Conservation (phyloP, 2,329 filamentous ascomycete genomes). For the Nemania diffusa region DNA sequence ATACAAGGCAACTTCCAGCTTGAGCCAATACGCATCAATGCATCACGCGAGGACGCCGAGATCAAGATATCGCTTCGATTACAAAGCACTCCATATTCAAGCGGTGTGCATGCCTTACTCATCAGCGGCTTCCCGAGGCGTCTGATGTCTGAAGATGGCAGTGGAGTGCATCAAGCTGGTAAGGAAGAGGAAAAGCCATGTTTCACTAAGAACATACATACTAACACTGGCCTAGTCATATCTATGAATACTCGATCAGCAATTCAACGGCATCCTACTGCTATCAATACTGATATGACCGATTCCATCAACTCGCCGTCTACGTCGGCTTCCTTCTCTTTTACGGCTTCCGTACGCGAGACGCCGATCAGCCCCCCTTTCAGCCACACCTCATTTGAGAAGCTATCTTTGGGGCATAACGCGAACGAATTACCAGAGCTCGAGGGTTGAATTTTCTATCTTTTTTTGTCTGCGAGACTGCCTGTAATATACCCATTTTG, state of each 20-base stretch:
- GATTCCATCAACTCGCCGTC: conserved; percentile 9
- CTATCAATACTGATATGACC: conserved; percentile 7
- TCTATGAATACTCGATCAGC: conserved; percentile 30
- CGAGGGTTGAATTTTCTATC: conserved; percentile 15
- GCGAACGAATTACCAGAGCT: conserved; percentile 27
- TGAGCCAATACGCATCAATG: conserved; percentile 42
- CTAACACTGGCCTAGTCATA: conserved; percentile 19
- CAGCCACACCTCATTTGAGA: conserved; percentile 24
- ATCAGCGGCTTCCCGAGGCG: conserved; percentile 49
- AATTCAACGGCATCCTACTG: conserved; percentile 26
- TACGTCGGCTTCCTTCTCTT: conserved; percentile 20
- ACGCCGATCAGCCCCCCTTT: conserved; percentile 24
- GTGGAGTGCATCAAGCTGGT: conserved; percentile 41
- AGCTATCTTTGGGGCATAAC: not conserved
- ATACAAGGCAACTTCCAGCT: conserved; percentile 47
- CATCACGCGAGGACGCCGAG: conserved; percentile 41
- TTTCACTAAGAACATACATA: not conserved
- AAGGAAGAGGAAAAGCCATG: not conserved
- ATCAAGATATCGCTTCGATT: conserved; percentile 46
- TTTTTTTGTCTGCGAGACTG: conserved; percentile 1
- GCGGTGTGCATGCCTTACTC: conserved; percentile 43
- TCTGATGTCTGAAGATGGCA: conserved; percentile 47
- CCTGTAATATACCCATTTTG: not conserved
- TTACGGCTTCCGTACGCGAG: conserved; percentile 14
- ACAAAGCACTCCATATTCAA: conserved; percentile 40